Evolutionary conservation across 495 filamentous ascomycete species (phyloP), one percentile per base, ranked within the genome.

Genomic region (Apodospora peruviana): DNA sequence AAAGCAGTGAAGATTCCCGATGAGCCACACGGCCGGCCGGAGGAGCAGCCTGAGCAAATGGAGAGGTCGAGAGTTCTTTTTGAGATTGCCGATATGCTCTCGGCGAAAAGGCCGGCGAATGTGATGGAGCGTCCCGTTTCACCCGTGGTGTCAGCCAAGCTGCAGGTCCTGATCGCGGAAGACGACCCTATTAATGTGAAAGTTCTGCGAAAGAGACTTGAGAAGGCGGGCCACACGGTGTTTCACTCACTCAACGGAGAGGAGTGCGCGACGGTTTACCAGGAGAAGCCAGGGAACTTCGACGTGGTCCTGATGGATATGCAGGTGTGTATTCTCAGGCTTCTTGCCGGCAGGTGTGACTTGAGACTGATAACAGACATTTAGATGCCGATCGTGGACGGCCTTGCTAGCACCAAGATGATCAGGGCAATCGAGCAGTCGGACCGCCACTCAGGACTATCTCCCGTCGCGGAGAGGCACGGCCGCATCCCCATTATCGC

Each of bases 271-370:
- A 73, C 73, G 39, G 70, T 77, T 5, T 91, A 88, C 58, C 69
- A 63, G 21, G 81, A 84, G 18, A 75, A 79, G 38, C 71, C 78
- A 1, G 58, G 57, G 36, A 62, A 46, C 14, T 94, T 84, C 56
- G 90, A 97, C 64, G 82, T 91, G n/a, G 73, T 97, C 16, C 73
- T 97, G 58, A 97, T 97, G 91, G 91, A 97, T 60, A 90, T 96
- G 70, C 90, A 96, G 75, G 88, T 88, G 57, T 58, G 75, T 68
- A 19, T 27, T 3, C 14, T 46, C 25, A 4, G 27, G 36, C 42
- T 21, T 12, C 20, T 20, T n/a, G n/a, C 9, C 14, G 29, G 10
- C 9, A 39, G 21, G 29, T 12, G 19, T 32, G 11, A 46, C 25
- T 32, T 23, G 18, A 14, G n/a, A 14, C 8, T 21, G 9, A 43